Base-by-base conservation (phyloP, 2,329 filamentous ascomycete genomes). In the Paramyrothecium roridum region DNA sequence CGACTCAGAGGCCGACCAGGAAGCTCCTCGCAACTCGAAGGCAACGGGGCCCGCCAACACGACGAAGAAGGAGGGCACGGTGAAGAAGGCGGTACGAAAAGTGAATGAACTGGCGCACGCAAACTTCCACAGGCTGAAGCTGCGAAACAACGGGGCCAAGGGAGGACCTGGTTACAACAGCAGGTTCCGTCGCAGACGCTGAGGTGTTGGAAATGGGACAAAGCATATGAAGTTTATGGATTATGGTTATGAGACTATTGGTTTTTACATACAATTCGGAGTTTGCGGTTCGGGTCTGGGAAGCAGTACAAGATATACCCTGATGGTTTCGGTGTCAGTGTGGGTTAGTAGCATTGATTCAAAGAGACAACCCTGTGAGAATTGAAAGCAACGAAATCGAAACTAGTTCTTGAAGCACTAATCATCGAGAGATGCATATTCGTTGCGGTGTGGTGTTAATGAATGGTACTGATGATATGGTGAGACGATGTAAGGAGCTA, bases 121-220 rank as follows among this genome's bases (percentile, higher is more conserved):
- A 58, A 89, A 89, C 72, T 89, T 88, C 70, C 84, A 84, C 67
- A 73, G 83, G 54, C 68, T 89, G 56, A 88, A 89, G 74, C 71
- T 89, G 65, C 77, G 76, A 62, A 87, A 86, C 62, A 72, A 76
- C 3, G 85, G 84, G 3, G 72, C 81, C n/a, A 88, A 87, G 68
- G 85, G 84, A 2, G 83, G 83, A 3, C 76, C 81, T 20, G 81
- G 76, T 2, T 75, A 78, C 64, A 80, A 80, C 56, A 85, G 82
- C 67, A 77, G 77, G 53, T 88, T 87, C 66, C 76, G 83, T 54
- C 74, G 84, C 58, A 76, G 78, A 63, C 63, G 69, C 46, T 73
- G 26, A 56, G 61, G 50, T 30, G 22, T 50, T 33, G 26, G 40
- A 12, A 33, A 53, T 52, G 52, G 16, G 30, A 10, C 7, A 20